phyloP scores from a whole-genome alignment of 2,329 filamentous ascomycete genomes.

The Alternaria conjuncta region DNA sequence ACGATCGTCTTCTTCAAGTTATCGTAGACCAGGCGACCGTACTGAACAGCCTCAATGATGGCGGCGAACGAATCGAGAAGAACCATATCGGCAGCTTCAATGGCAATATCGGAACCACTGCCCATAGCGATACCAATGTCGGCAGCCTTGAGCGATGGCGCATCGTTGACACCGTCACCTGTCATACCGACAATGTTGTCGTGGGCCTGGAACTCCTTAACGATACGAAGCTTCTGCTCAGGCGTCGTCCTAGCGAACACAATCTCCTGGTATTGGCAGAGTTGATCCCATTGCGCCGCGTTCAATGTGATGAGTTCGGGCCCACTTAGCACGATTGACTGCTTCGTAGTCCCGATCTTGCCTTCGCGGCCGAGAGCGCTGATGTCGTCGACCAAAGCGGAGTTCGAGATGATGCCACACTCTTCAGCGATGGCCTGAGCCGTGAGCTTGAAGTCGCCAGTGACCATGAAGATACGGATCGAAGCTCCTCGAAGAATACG shows the following conservation, averaged over 20 bases:
- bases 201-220: slow-evolving; percentile 72
- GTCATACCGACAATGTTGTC: slow-evolving; percentile 63
- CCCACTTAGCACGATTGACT: slow-evolving; percentile 44
- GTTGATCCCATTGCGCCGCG: slow-evolving; percentile 71
- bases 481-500: slow-evolving; percentile 71
- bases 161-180: slow-evolving; percentile 58
- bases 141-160: slow-evolving; percentile 64
- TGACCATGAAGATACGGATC: slow-evolving; percentile 82
- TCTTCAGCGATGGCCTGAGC: slow-evolving; percentile 75
- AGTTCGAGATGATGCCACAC: slow-evolving; percentile 71
- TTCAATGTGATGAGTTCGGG: slow-evolving; percentile 68
- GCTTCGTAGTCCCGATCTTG: slow-evolving; percentile 28
- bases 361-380: slow-evolving; percentile 56
- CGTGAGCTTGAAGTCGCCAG: slow-evolving; percentile 78
- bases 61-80: slow-evolving; percentile 73
- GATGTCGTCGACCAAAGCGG: slow-evolving; percentile 59
- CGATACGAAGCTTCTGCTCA: slow-evolving; percentile 80
- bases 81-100: slow-evolving; percentile 68
- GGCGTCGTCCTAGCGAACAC: slow-evolving; percentile 77
- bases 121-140: slow-evolving; percentile 66
- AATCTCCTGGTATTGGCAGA: slow-evolving; percentile 72
- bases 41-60: slow-evolving; percentile 74
- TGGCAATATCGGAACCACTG: slow-evolving; percentile 65
- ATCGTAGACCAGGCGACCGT: slow-evolving; percentile 78
- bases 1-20: slow-evolving; percentile 79